Evolutionary conservation across 2,329 filamentous ascomycete genomes (phyloP), one percentile per base, ranked within the genome.

Genomic region (Ramichloridium luteum): DNA sequence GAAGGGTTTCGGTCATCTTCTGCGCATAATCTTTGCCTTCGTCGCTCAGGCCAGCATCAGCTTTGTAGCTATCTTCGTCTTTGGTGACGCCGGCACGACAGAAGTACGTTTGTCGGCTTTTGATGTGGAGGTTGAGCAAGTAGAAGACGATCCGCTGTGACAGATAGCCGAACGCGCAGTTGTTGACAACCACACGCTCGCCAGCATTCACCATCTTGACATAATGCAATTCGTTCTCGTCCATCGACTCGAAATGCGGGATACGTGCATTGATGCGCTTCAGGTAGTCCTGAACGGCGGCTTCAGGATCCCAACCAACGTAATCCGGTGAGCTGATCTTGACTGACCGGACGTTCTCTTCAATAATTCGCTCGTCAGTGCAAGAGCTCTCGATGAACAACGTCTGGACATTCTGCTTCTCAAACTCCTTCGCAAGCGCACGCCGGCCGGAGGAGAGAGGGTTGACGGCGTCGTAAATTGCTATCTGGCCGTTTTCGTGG

Each of bases 161-260:
- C 17, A 98, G 70, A 53, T 98, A 98, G 47, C 86, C 88, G 57
- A 98, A 96, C 51, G 80, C 86, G 54, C 90, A 82, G 45, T 96
- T 94, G 62, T 98, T 98, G 59, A 96, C 88, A 47, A 88, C 80
- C 51, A 98, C 80, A 45, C 84, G 77, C 51, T 88, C 76, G 27
- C 90, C 90, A 5, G 90, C 90, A 47, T 98, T 98, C 55, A 96
- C 93, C 88, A 98, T 94, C 64, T 93, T 94, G 62, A 98, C 88
- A 61, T 88, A 98, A 55, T 96, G 93, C 41, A 98, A 69, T 44
- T 96, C 86, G 16, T 71, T 69, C 56, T 98, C 90, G 48, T 86
- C 72, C 85, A 98, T 96, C 1, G 84, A 93, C 61, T 98, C 86
- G 47, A 93, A 98, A 37, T 88, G 78, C 13, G 90, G 90, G 37